Base-by-base conservation (phyloP, 2,329 filamentous ascomycete species). In the Cladosporium sp. region DNA sequence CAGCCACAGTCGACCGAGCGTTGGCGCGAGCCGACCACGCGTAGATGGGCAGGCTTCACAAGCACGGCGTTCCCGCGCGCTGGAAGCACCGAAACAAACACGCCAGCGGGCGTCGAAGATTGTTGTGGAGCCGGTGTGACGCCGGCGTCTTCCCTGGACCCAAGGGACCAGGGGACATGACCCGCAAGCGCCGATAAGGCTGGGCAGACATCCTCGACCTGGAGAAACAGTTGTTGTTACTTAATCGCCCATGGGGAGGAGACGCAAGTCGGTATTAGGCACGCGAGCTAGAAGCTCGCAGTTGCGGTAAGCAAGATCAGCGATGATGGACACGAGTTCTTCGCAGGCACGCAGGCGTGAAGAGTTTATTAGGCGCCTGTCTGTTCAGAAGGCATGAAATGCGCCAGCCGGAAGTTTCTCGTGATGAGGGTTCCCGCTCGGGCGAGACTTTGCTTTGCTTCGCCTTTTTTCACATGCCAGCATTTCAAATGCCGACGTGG, bases 221-320 rank as follows among this genome's bases (percentile, higher is more conserved):
- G 52, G 52, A 55, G 52, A 53, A 53, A 24, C 35, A 47, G 40
- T 22, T 55, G 40, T n/a, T 55, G 20, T 55, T 55, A 55, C 52
- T 55, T 55, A 55, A 55, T 55, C 52, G 52, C 52, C 52, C 52
- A 55, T 55, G 52, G 52, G 52, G 52, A 44, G 51, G 32, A 35
- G 28, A 20, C 40, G 52, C 40, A 45, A 44, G 52, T 55, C 32
- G 39, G 32, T 37, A 17, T 13, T 37, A 20, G n/a, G 40, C 47
- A 42, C 7, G 32, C 28, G 37, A 19, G 32, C 40, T 47, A 55
- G 52, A 55, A 35, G 52, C 20, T 20, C 32, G n/a, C 19, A 37
- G 34, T 35, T 13, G 17, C 42, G 40, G 40, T 55, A 35, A 47
- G 51, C 51, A 44, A 50, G 47, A 50, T 50, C 47, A 37, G 20